These are phyloP conservation scores for Incumbomyces delicatus DNA, from an alignment of 2,329 filamentous ascomycete species.

Conservation along the genomic window DNA sequence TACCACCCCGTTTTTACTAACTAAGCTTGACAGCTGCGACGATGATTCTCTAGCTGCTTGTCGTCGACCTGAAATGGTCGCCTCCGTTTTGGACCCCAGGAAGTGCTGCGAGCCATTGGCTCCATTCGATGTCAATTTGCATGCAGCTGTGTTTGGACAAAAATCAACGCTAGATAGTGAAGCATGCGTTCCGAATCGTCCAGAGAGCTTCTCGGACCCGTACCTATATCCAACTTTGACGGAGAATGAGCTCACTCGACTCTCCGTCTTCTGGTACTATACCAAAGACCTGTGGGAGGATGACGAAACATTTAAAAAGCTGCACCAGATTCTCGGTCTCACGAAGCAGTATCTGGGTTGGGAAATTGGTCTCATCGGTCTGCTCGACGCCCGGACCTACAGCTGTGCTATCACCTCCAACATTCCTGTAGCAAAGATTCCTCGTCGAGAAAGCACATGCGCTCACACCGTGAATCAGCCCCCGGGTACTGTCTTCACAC, in stretches of 20 bases:
- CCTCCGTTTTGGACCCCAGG: neutral
- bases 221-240: slow-evolving; percentile 30
- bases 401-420: slow-evolving; percentile 35
- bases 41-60: no score
- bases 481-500: slow-evolving; percentile 30
- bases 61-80: neutral
- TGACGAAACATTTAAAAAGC: slow-evolving; percentile 30
- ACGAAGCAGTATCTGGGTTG: slow-evolving; percentile 35
- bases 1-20: no score
- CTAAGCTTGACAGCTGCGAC: no score
- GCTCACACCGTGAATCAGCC: slow-evolving; percentile 35
- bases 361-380: slow-evolving; percentile 38
- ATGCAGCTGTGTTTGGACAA: neutral
- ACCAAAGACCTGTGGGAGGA: slow-evolving; percentile 32
- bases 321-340: slow-evolving; percentile 36
- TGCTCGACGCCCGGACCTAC: slow-evolving; percentile 36
- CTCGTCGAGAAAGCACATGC: slow-evolving; percentile 37
- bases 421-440: slow-evolving; percentile 33
- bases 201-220: slow-evolving; percentile 17
- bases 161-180: neutral
- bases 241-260: slow-evolving; percentile 28
- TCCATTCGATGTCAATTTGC: neutral
- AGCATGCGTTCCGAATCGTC: slow-evolving; percentile 5
- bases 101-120: neutral
- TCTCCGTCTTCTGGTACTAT: slow-evolving; percentile 38